phyloP scores from a whole-genome alignment of 1,284 basidiomycete species.

The Meira miltonrushii region DNA sequence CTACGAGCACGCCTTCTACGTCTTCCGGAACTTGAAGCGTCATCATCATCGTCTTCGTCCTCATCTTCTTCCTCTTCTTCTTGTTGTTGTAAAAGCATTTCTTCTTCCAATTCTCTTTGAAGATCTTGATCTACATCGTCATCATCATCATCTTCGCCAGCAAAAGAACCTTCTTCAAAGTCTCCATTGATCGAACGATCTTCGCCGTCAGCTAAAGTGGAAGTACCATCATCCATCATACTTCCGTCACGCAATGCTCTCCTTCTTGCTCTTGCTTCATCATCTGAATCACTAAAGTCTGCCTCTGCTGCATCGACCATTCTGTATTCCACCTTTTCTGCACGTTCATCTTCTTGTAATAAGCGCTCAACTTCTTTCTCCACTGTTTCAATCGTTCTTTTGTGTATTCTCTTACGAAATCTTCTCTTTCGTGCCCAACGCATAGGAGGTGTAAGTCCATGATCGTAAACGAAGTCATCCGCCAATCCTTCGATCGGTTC shows the following conservation, averaged over 20 bases:
- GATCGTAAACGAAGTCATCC: slow-evolving; percentile 95
- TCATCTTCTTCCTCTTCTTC: slow-evolving; percentile 61
- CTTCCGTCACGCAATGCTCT: slow-evolving; percentile 37
- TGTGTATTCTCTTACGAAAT: slow-evolving; percentile 83
- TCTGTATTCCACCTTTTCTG: slow-evolving; percentile 62
- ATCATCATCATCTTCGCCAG: slow-evolving; percentile 57
- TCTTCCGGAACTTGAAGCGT: not conserved
- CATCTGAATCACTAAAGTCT: slow-evolving; percentile 41
- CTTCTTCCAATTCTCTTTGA: slow-evolving; percentile 56
- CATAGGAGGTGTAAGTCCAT: slow-evolving; percentile 90
- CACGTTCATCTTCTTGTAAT: slow-evolving; percentile 76
- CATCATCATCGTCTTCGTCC: slow-evolving; percentile 45
- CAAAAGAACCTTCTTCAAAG: slow-evolving; percentile 13
- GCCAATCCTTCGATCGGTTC: slow-evolving; percentile 1
- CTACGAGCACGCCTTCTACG: slow-evolving; percentile 12
- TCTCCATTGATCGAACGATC: slow-evolving; percentile 56
- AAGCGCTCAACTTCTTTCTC: slow-evolving; percentile 93
- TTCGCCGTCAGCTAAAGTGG: slow-evolving; percentile 31
- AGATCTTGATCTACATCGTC: slow-evolving; percentile 60
- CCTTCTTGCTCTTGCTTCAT: slow-evolving; percentile 10
- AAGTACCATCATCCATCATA: slow-evolving; percentile 49
- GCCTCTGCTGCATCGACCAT: slow-evolving; percentile 29
- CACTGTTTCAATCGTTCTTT: slow-evolving; percentile 89
- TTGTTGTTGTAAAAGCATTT: slow-evolving; percentile 53
- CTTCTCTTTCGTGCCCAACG: slow-evolving; percentile 84